Evolutionary conservation across 2,329 filamentous ascomycete genomes (phyloP).

Genomic region (Alternaria longipes): DNA sequence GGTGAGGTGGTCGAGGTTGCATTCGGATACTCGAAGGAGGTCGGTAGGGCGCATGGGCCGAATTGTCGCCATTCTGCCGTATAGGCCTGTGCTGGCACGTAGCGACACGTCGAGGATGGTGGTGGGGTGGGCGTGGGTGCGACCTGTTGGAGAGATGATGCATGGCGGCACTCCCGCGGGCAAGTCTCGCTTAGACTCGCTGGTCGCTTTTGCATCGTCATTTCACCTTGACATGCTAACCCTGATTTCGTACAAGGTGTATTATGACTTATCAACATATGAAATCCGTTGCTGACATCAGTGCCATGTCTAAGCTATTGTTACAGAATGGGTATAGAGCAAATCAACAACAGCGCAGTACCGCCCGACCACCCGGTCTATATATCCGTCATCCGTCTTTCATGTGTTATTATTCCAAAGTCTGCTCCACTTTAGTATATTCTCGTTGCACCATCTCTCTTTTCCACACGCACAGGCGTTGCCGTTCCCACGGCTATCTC

Average conservation of each 20-base stretch:
- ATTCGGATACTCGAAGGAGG: slow-evolving; percentile 88
- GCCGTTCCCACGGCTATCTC: not conserved
- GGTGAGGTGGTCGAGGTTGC: slow-evolving; percentile 95
- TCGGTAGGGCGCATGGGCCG: slow-evolving; percentile 76
- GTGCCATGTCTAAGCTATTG: slow-evolving; percentile 3
- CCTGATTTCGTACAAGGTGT: not conserved
- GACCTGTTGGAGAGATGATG: slow-evolving; percentile 4
- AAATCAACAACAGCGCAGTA: slow-evolving; percentile 22
- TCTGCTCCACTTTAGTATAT: not conserved
- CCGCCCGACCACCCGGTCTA: slow-evolving; percentile 9
- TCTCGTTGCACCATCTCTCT: not conserved
- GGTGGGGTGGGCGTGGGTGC: slow-evolving; percentile 2
- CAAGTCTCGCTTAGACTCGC: slow-evolving; percentile 28
- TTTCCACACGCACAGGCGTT: not conserved
- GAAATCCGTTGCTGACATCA: not conserved
- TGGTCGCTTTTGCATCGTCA: not conserved
- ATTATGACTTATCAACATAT: not conserved
- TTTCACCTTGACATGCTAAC: not conserved
- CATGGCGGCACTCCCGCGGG: slow-evolving; percentile 25
- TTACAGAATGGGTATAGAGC: slow-evolving; percentile 27
- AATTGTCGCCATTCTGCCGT: slow-evolving; percentile 75
- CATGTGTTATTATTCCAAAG: not conserved
- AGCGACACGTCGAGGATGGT: not conserved
- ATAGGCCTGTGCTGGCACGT: not conserved
- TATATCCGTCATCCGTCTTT: not conserved